These are phyloP conservation scores for Hypoxylon subgilvum DNA, from an alignment of 495 filamentous ascomycete species.

Conservation along the genomic window DNA sequence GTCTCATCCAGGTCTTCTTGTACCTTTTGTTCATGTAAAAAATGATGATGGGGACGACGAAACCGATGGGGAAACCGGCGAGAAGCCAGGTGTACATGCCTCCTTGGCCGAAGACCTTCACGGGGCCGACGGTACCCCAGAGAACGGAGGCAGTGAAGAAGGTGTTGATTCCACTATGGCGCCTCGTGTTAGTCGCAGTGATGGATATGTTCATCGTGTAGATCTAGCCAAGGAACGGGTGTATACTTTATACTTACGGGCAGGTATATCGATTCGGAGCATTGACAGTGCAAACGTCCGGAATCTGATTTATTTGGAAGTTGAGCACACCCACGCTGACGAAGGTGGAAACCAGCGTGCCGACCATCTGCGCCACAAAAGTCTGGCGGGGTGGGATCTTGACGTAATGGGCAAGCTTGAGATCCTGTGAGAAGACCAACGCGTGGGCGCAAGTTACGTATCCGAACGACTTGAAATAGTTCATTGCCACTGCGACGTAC, in stretches of 20 bases:
- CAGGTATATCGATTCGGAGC: slow-evolving; percentile 51
- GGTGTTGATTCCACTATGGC: slow-evolving; percentile 42
- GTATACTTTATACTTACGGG: slow-evolving; percentile 40
- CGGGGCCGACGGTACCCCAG: slow-evolving; percentile 54
- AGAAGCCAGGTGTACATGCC: slow-evolving; percentile 49
- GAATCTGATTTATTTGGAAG: slow-evolving; percentile 47
- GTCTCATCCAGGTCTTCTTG: slow-evolving; percentile 43
- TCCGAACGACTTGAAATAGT: slow-evolving; percentile 53
- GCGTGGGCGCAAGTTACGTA: slow-evolving; percentile 52
- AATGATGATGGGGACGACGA: slow-evolving; percentile 41
- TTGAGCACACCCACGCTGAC: slow-evolving; percentile 50
- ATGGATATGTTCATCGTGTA: too few species aligned
- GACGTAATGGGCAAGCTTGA: slow-evolving; percentile 55
- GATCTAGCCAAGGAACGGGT: too few species aligned
- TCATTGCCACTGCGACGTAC: slow-evolving; percentile 44
- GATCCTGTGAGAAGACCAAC: slow-evolving; percentile 46
- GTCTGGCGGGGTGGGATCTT: slow-evolving; percentile 53
- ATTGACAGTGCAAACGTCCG: slow-evolving; percentile 46
- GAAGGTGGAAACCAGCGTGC: slow-evolving; percentile 48
- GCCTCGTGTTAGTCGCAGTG: too few species aligned
- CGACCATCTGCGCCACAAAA: slow-evolving; percentile 53
- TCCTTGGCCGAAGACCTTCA: slow-evolving; percentile 48
- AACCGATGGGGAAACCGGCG: slow-evolving; percentile 48
- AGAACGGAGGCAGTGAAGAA: slow-evolving; percentile 54
- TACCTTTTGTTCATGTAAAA: slow-evolving; percentile 41